Evolutionary conservation across 352 stramenopile species (phyloP).

Genomic region (Aphanomyces stellatus): DNA sequence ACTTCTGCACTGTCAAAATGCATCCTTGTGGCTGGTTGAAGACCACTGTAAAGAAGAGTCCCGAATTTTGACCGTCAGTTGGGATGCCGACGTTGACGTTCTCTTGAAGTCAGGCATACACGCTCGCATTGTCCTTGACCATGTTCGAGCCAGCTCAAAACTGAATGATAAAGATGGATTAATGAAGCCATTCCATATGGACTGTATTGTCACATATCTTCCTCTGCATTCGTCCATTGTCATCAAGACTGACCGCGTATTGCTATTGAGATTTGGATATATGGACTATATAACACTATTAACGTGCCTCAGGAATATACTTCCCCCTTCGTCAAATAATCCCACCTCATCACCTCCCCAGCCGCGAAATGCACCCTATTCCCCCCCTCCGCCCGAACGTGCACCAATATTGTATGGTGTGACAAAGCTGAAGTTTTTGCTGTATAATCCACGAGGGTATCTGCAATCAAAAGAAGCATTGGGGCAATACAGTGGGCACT

Average conservation of each 20-base stretch:
- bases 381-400: too few relatives aligned
- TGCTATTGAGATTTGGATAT: conserved; percentile 78
- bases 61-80: conserved; percentile 72
- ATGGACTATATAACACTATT: conserved; percentile 68
- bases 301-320: conserved; percentile 48
- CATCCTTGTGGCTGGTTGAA: conserved; percentile 64
- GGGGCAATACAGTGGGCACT: conserved; percentile 6
- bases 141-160: conserved; percentile 16
- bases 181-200: conserved; percentile 65
- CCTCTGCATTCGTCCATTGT: conserved; percentile 33
- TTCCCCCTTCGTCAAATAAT: conserved; percentile 15
- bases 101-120: not conserved
- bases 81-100: conserved; percentile 62
- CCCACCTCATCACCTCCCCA: too few relatives aligned
- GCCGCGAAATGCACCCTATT: too few relatives aligned
- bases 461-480: conserved; percentile 7
- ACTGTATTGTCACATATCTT: conserved; percentile 22
- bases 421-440: not conserved
- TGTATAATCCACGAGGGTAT: not conserved
- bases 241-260: conserved; percentile 62
- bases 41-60: conserved; percentile 58
- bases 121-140: not conserved
- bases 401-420: conserved; percentile 2
- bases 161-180: not conserved
- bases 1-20: not conserved